Conservation (phyloP, 305 asterid species). For the Solanum hybrid region DNA sequence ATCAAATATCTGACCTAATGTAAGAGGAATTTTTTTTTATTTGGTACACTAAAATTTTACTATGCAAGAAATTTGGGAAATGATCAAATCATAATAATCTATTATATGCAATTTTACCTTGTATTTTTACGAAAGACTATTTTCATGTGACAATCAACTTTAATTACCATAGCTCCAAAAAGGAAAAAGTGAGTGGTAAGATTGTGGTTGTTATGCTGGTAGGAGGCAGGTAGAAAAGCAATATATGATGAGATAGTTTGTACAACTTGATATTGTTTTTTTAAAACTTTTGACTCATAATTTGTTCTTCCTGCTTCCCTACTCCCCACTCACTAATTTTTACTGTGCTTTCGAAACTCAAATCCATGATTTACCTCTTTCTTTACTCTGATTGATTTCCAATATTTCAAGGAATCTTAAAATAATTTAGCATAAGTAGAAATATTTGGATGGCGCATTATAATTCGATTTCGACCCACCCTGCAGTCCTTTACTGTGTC, state of each 20-base stretch:
- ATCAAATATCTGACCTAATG: not conserved
- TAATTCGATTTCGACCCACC: not conserved
- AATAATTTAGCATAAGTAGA: not conserved
- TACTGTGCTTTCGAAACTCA: not conserved
- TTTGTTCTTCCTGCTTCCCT: not conserved
- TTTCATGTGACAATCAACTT: not conserved
- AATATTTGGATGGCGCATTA: not conserved
- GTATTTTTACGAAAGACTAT: not conserved
- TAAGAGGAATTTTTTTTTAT: no score
- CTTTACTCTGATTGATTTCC: not conserved
- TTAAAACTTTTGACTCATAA: not conserved
- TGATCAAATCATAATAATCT: accelerated
- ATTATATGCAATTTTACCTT: not conserved
- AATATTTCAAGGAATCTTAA: not conserved
- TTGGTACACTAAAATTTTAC: not conserved
- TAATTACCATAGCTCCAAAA: not conserved
- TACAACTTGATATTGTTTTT: not conserved
- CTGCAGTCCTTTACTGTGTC: not conserved
- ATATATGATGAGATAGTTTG: not conserved
- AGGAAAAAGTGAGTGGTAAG: not conserved
- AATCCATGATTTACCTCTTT: not conserved
- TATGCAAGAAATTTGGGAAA: not conserved
- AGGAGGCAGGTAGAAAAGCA: not conserved
- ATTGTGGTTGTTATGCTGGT: not conserved
- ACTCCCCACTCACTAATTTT: not conserved